Conservation (phyloP, 108 stramenopile genomes). For the Bacterosira constricta region DNA sequence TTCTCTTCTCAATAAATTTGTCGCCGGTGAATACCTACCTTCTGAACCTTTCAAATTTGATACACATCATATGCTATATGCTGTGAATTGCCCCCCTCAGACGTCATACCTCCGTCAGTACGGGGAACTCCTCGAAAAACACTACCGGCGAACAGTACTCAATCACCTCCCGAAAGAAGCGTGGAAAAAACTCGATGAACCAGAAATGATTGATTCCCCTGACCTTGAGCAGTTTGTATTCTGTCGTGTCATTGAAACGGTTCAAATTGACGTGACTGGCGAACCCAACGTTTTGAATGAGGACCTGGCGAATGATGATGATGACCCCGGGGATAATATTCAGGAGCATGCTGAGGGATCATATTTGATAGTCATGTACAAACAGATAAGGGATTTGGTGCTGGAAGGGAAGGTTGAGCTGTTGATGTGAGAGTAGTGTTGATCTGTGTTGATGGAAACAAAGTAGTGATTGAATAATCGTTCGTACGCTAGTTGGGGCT, state of each 20-base stretch:
- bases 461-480: background rate
- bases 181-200: constrained; percentile 74
- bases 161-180: constrained; percentile 67
- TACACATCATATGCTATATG: background rate
- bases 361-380: constrained; percentile 68
- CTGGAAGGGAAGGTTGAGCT: constrained; percentile 62
- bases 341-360: constrained; percentile 55
- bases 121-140: constrained; percentile 65
- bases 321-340: constrained; percentile 53
- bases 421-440: constrained; percentile 14
- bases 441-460: background rate
- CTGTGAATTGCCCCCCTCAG: background rate
- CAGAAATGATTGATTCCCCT: constrained; percentile 71
- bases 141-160: constrained; percentile 65
- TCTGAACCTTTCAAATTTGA: background rate
- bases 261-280: constrained; percentile 46
- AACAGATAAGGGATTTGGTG: constrained; percentile 55
- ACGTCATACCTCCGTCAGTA: constrained; percentile 56
- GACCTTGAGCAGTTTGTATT: constrained; percentile 72
- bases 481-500: background rate
- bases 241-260: constrained; percentile 54
- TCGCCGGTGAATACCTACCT: background rate
- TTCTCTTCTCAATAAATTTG: background rate
- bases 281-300: constrained; percentile 33
- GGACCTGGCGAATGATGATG: constrained; percentile 44